Conservation (phyloP, 345 rosid genomes). For the Carallia brachiata region DNA sequence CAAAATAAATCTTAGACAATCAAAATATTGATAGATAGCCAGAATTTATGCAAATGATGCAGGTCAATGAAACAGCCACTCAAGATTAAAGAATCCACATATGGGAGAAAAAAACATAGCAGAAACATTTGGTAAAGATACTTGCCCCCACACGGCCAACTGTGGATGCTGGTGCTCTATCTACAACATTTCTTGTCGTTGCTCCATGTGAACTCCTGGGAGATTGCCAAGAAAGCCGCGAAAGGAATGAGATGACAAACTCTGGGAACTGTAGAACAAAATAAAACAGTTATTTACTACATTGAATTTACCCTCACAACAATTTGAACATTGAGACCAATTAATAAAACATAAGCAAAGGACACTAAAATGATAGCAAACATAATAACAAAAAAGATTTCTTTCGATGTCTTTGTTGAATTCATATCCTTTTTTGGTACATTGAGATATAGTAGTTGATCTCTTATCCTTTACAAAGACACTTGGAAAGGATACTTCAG, state of each 20-base stretch:
- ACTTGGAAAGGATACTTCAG: no score
- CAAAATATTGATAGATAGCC: no score
- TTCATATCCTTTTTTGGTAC: no score
- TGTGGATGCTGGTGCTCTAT: conserved; percentile 46
- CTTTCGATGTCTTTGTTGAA: no score
- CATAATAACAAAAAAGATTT: no score
- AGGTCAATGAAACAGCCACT: not conserved
- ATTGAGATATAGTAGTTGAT: no score
- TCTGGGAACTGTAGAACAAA: conserved; percentile 60
- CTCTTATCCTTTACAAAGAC: no score
- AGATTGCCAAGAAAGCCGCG: conserved; percentile 65
- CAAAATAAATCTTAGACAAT: no score
- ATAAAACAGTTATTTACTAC: not conserved
- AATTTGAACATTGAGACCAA: no score
- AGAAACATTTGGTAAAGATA: conserved; percentile 18
- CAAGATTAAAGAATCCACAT: not conserved
- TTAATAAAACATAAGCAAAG: no score
- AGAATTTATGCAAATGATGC: not conserved
- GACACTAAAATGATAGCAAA: no score
- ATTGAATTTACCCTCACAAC: no score
- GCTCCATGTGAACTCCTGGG: conserved; percentile 52
- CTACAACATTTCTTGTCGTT: conserved; percentile 49
- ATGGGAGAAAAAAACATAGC: not conserved
- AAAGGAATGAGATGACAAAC: conserved; percentile 64
- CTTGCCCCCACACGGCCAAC: conserved; percentile 70